These are phyloP conservation scores for Xylariaceae sp. DNA, from an alignment of 2,329 filamentous ascomycete genomes.

Conservation along the genomic window DNA sequence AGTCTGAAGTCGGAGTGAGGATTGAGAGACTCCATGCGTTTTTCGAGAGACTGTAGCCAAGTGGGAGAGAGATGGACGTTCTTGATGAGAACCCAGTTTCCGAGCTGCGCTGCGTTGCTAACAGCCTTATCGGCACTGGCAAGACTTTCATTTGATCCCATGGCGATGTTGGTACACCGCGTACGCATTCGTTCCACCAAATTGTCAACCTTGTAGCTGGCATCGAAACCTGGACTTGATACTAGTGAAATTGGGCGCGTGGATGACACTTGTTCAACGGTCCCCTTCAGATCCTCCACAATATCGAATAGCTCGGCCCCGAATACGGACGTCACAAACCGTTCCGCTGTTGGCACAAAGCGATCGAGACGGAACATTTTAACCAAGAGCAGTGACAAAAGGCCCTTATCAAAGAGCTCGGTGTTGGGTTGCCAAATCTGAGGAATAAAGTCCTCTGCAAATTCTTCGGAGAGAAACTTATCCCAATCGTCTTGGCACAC, in stretches of 20 bases:
- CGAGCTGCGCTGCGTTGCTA: constrained; percentile 81
- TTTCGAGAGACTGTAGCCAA: constrained; percentile 96
- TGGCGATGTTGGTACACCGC: constrained; percentile 92
- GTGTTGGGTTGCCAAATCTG: constrained; percentile 62
- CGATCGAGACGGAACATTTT: constrained; percentile 94
- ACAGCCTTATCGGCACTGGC: constrained; percentile 94
- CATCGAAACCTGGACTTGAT: constrained; percentile 94
- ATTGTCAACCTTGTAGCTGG: constrained; percentile 97
- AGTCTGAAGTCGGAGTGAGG: constrained; percentile 88
- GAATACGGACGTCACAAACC: constrained; percentile 83
- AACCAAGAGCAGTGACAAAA: constrained; percentile 80
- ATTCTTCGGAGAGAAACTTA: constrained; percentile 75
- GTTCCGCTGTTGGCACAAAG: constrained; percentile 86
- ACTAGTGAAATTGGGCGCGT: constrained; percentile 84
- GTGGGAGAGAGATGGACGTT: constrained; percentile 95
- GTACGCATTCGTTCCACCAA: constrained; percentile 79
- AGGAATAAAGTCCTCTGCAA: constrained; percentile 80
- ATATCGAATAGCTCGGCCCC: constrained; percentile 76
- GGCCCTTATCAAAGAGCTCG: constrained; percentile 64
- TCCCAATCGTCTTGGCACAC: constrained; percentile 65
- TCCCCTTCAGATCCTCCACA: constrained; percentile 77
- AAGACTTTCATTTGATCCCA: constrained; percentile 94
- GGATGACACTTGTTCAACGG: constrained; percentile 76
- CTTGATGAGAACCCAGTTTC: constrained; percentile 96
- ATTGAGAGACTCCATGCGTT: constrained; percentile 91